phyloP scores from a whole-genome alignment of 2,329 filamentous ascomycete species.

The Byssochlamys sp. region DNA sequence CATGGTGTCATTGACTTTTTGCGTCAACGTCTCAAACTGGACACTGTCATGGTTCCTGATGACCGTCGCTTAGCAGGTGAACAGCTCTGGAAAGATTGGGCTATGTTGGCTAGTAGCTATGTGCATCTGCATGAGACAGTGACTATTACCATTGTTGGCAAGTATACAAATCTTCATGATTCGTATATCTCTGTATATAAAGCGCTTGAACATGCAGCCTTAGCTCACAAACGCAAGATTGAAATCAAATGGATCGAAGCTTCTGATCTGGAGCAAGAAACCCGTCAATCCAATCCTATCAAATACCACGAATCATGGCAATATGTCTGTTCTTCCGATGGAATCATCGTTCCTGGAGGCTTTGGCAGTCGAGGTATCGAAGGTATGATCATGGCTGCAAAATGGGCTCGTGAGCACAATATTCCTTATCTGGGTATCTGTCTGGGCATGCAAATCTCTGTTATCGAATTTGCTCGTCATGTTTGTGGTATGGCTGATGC shows the following conservation, averaged over 20 bases:
- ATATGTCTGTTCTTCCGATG: slow-evolving; percentile 56
- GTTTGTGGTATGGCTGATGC: slow-evolving; percentile 52
- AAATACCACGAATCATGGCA: slow-evolving; percentile 80
- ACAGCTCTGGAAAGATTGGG: slow-evolving; percentile 64
- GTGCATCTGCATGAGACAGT: slow-evolving; percentile 57
- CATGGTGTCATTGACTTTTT: slow-evolving; percentile 61
- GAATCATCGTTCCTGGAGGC: slow-evolving; percentile 50
- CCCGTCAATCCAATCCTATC: slow-evolving; percentile 51
- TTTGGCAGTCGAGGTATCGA: slow-evolving; percentile 70
- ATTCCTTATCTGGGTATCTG: slow-evolving; percentile 76
- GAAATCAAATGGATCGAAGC: slow-evolving; percentile 72
- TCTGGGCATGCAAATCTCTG: slow-evolving; percentile 77
- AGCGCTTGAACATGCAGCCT: slow-evolving; percentile 74
- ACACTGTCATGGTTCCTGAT: slow-evolving; percentile 45
- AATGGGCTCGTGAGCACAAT: slow-evolving; percentile 68
- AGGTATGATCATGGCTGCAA: slow-evolving; percentile 73
- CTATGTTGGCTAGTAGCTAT: slow-evolving; percentile 54
- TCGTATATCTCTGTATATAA: slow-evolving; percentile 72
- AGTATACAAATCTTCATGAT: slow-evolving; percentile 72
- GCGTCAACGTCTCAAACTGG: slow-evolving; percentile 52
- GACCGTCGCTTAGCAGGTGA: slow-evolving; percentile 48
- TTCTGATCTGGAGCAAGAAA: slow-evolving; percentile 63
- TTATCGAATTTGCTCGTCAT: slow-evolving; percentile 71
- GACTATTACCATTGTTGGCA: slow-evolving; percentile 73
- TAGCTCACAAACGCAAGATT: slow-evolving; percentile 68